Percentiles rank a stretch among this genome's conserved stretches.
These are phyloP conservation scores for Saksenaea vasiformis DNA, from an alignment of 371 early-diverging fungal species.

Conservation along the genomic window DNA sequence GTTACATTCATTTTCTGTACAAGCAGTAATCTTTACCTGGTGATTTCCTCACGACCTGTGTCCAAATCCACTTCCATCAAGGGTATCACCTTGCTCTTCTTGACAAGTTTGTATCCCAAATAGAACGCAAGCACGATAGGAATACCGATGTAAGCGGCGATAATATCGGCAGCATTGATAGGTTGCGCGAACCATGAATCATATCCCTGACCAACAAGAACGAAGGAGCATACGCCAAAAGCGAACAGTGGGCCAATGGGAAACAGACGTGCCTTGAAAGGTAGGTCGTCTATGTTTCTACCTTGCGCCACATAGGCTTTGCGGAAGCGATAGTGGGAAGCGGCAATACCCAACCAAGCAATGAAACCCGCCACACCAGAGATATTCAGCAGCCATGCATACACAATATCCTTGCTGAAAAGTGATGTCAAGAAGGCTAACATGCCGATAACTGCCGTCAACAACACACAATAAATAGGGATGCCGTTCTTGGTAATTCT, in stretches of 20 bases:
- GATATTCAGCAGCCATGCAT: constrained; percentile 55
- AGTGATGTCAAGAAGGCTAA: constrained; percentile 58
- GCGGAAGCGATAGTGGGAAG: constrained; percentile 83
- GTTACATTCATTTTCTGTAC: neutral
- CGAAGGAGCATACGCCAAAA: constrained; percentile 52
- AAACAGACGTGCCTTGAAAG: constrained; percentile 71
- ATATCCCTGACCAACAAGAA: constrained; percentile 70
- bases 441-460: constrained; percentile 52
- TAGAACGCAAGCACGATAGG: constrained; percentile 37
- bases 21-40: constrained; percentile 12
- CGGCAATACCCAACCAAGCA: constrained; percentile 78
- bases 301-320: constrained; percentile 76
- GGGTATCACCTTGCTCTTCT: constrained; percentile 56
- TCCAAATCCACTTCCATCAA: constrained; percentile 61
- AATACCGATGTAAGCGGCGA: constrained; percentile 44
- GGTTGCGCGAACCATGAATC: constrained; percentile 37
- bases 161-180: constrained; percentile 23
- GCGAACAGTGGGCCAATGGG: constrained; percentile 74
- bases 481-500: constrained; percentile 53
- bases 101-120: constrained; percentile 56
- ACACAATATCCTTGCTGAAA: constrained; percentile 25
- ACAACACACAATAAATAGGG: constrained; percentile 56
- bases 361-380: constrained; percentile 77
- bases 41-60: constrained; percentile 49
- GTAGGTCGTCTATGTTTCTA: constrained; percentile 62